Base-by-base conservation (phyloP, 345 rosid genomes). In the Conringia planisiliqua region DNA sequence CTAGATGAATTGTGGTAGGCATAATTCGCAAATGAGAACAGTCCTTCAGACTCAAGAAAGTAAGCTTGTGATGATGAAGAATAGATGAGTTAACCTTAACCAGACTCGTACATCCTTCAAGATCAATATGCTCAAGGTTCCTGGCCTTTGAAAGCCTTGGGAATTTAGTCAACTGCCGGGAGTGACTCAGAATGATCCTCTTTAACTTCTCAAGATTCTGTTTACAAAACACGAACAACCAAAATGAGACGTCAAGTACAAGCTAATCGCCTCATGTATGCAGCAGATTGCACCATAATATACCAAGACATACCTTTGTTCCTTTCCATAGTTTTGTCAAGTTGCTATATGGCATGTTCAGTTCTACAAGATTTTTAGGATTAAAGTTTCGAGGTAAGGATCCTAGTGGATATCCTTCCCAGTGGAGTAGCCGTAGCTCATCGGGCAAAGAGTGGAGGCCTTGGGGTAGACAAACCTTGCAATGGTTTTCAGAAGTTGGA, bases 31-130 rank as follows among this genome's bases (percentile, higher is more conserved):
- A 39, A 9, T 9, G 79, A 1, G 38, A 59, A 17, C 79, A 75
- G 12, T 3, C 63, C 60, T 68, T 75, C 4, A 75, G 56, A 52
- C 38, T 75, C 47, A 75, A 42, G 62, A 51, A 68, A 22, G 20
- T 61, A 59, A 75, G 79, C 69, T 60, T 68, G 38, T 8, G 29
- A 60, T 48, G 48, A 60, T 51, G 74, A 67, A 26, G 29, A 40
- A 75, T 68, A 50, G 74, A 75, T 10, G 79, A 39, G 63, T 43
- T 75, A 1, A 68, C 57, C n/a, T 51, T 32, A 42, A 68, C 70
- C 6, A 75, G 64, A 52, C 9, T 75, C 48, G 10, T 5, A 68
- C 79, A 75, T 61, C 79, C 79, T 75, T 75, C 79, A 0, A 75
- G 70, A 61, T 75, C 79, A 32, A 75, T 42, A 42, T 61, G 62